Base-by-base conservation (phyloP, 805 yeast species). In the Groenewaldozyma salmanticensis region DNA sequence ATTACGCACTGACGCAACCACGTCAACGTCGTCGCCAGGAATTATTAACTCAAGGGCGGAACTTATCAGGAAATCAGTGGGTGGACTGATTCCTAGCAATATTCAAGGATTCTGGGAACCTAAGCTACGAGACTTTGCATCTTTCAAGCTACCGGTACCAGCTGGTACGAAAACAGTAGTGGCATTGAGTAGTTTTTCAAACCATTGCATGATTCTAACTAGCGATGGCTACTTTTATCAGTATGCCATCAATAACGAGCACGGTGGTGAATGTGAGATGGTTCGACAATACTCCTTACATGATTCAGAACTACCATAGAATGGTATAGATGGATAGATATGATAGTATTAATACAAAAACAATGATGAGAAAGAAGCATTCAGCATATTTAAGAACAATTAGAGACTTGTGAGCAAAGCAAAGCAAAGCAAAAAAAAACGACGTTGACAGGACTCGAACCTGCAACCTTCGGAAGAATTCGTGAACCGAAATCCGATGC, bases 261-360 rank as follows among this genome's bases (percentile, higher is more conserved):
- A 88, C 40, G 97, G 97, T 1, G 98, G 98, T 2, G 96, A 88
- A 55, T 90, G 97, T 61, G 74, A 81, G 31, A 64, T 86, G 46
- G 64, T 83, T 42, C 75, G 79, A 46, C 95, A 85, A 53, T 80
- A 77, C 53, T 71, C 80, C 4, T 63, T 81, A 5, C 35, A 56
- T 19, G 58, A 54, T 31, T 16, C 44, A 4, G 29, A 24, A 24
- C 11, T 9, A 48, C 38, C 13, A 44, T 40, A 11, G 44, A 42
- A 5, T 27, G 29, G 13, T 35, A 31, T 36, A 17, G 27, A 19
- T 29, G 17, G 15, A 7, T 38, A 19, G n/a, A 18, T 20, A 39
- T n/a, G 17, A n/a, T 40, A 13, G 15, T 13, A 6, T 7, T 19
- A 38, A 16, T 15, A 39, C 17, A 19, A 34, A 6, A 34, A 17